Evolutionary conservation across 176 grass and related monocot genomes (phyloP), one percentile per base, ranked within the genome.

Genomic region (Cymbopogon citratus): DNA sequence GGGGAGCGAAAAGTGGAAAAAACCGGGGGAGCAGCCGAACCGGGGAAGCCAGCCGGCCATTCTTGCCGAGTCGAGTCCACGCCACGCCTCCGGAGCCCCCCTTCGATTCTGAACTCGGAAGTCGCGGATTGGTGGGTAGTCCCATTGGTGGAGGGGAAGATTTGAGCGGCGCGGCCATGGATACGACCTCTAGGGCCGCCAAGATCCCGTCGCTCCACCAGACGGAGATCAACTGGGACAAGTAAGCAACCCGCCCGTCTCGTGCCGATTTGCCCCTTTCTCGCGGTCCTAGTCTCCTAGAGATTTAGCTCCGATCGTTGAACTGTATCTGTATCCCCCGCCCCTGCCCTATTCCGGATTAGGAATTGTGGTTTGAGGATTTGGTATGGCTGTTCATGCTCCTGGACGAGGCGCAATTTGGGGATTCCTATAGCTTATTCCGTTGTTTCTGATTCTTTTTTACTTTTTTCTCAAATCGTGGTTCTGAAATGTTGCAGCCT

Each of bases 201-300:
- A 93, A 90, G 75, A 84, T 89, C 75, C 88, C 90, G 26, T 72
- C 91, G 63, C 76, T 99, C 60, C 87, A 91, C 34, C 92, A 91
- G 84, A 99, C 92, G 68, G 96, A 99, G 85, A 93, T 99, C 87
- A 95, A 95, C 76, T 99, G 92, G 96, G 92, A 99, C 82, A 95
- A 93, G 96, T 99, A 95, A 81, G 11, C 64, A 56, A 69, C 13
- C 56, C 57, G 5, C 67, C 35, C 66, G 12, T 76, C 57, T 35
- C 27, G 40, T 25, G 8, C 45, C 39, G 19, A 66, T 84, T 82
- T 0, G 9, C 39, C 33, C 9, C 5, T 76, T 44, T 25, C 33
- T 9, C 3, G 46, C 9, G 73, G 56, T 72, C n/a, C 3, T 49
- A 9, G 27, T 28, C 39, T 72, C 12, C 3, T 40, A 6, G 27